Conservation (phyloP, 2,329 filamentous ascomycete species). For the Escovopsis sp. region DNA sequence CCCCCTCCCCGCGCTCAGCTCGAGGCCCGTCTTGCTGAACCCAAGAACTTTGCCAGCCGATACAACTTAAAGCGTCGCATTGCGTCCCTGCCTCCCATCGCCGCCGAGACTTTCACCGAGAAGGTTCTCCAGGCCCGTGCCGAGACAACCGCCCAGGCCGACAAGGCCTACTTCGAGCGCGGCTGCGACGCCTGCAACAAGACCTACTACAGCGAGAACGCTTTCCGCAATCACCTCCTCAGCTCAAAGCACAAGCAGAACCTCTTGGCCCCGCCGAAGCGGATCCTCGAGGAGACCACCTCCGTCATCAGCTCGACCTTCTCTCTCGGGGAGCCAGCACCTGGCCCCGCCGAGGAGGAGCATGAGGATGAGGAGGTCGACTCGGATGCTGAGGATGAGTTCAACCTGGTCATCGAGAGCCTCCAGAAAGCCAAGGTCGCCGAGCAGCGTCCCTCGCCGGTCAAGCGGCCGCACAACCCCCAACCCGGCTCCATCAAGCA, state of each 20-base stretch:
- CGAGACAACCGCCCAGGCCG: slow-evolving; percentile 65
- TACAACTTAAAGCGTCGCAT: slow-evolving; percentile 95
- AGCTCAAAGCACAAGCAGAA: slow-evolving; percentile 71
- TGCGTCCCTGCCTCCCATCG: slow-evolving; percentile 75
- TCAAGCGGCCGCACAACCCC: slow-evolving; percentile 39
- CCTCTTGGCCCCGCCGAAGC: slow-evolving; percentile 32
- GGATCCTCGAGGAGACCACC: slow-evolving; percentile 51
- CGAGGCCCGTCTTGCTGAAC: no score
- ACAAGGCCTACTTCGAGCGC: slow-evolving; percentile 79
- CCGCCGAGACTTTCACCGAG: slow-evolving; percentile 85
- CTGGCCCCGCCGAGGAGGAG: slow-evolving; percentile 25
- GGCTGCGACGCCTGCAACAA: slow-evolving; percentile 71
- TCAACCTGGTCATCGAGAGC: slow-evolving; percentile 61
- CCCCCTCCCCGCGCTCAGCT: no score
- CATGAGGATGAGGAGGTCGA: slow-evolving; percentile 34
- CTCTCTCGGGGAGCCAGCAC: slow-evolving; percentile 67
- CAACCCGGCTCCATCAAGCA: slow-evolving; percentile 28
- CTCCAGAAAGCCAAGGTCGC: slow-evolving; percentile 61
- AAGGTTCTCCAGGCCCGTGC: slow-evolving; percentile 90
- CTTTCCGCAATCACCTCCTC: slow-evolving; percentile 79
- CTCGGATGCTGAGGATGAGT: slow-evolving; percentile 56
- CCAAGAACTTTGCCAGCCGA: slow-evolving; percentile 35
- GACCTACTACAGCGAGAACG: slow-evolving; percentile 93
- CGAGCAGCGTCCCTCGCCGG: slow-evolving; percentile 30
- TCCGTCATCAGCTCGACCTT: slow-evolving; percentile 86